Percentiles rank a stretch among this genome's conserved stretches.
Evolutionary conservation across 2,329 filamentous ascomycete genomes (phyloP).

Genomic region (Knufia petricola): DNA sequence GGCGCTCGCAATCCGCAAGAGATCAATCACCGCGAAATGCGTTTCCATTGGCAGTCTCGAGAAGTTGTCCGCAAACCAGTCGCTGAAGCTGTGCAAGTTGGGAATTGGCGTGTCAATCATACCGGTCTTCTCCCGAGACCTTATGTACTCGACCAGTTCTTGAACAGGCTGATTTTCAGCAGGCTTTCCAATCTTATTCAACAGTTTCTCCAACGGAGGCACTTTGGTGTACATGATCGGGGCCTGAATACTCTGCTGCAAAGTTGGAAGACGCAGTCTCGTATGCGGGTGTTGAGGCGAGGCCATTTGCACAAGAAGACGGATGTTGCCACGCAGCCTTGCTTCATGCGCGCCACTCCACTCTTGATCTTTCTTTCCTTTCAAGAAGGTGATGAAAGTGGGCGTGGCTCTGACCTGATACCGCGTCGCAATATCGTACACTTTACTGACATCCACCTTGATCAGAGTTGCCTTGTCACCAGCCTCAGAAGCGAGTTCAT

Average conservation of each 20-base stretch:
- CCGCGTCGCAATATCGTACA: constrained; percentile 52
- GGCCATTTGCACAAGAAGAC: constrained; percentile 64
- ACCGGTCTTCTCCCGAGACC: constrained; percentile 37
- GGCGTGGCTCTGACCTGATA: constrained; percentile 70
- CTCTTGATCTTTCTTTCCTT: constrained; percentile 62
- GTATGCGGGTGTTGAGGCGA: constrained; percentile 68
- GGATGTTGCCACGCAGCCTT: constrained; percentile 60
- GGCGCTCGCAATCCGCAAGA: constrained; percentile 66
- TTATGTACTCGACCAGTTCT: constrained; percentile 61
- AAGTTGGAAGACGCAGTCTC: constrained; percentile 57
- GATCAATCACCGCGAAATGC: constrained; percentile 75
- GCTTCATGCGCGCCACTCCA: constrained; percentile 70
- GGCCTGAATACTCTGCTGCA: constrained; percentile 54
- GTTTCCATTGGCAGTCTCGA: constrained; percentile 50
- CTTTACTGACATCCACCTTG: constrained; percentile 66
- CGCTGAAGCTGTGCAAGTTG: constrained; percentile 55
- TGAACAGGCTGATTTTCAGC: constrained; percentile 53
- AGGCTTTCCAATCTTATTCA: constrained; percentile 61
- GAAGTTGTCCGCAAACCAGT: constrained; percentile 50
- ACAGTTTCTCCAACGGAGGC: constrained; percentile 72
- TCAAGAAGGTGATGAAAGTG: constrained; percentile 78
- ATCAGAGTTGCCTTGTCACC: constrained; percentile 61
- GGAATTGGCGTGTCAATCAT: constrained; percentile 62
- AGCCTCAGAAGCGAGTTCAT: constrained; percentile 65
- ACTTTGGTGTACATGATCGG: constrained; percentile 69